These are phyloP conservation scores for Pinus taeda DNA, from an alignment of 75 land plant species.

Conservation along the genomic window DNA sequence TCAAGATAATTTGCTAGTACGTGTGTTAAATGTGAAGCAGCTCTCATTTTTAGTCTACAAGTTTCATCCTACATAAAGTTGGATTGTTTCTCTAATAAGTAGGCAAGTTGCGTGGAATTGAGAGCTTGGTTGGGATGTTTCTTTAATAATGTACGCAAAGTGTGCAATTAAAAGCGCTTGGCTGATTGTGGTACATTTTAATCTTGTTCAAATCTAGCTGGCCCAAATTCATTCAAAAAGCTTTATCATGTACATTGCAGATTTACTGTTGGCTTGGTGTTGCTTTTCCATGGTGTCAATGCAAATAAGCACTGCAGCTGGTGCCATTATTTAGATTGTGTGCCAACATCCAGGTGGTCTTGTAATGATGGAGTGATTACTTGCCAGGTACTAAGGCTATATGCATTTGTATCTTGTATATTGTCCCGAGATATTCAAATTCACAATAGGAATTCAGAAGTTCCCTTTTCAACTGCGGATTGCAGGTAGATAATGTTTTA, in stretches of 20 bases:
- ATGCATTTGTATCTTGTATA: neutral
- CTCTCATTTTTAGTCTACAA: neutral
- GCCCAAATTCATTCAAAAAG: neutral
- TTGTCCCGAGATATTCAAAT: neutral
- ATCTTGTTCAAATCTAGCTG: neutral
- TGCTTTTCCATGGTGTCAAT: slow-evolving; percentile 59
- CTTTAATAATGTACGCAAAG: neutral
- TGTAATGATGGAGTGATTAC: slow-evolving; percentile 32
- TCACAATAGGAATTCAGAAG: neutral
- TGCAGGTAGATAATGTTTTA: neutral
- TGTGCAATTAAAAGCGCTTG: slow-evolving; percentile 1
- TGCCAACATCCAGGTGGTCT: slow-evolving; percentile 66
- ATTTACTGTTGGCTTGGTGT: slow-evolving; percentile 44
- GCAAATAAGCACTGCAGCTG: slow-evolving; percentile 70
- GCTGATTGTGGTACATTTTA: neutral
- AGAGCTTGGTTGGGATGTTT: slow-evolving; percentile 6
- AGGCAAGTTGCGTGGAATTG: neutral
- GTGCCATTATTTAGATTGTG: slow-evolving; percentile 82
- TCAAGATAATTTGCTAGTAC: neutral
- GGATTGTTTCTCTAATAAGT: neutral
- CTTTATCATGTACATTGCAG: slow-evolving; percentile 20
- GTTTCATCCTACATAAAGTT: neutral
- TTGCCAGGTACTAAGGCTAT: slow-evolving; percentile 5
- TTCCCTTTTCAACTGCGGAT: neutral
- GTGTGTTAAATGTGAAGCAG: neutral